Base-by-base conservation (phyloP, 225 moss, liverwort and hornwort genomes). In the Climacium dendroides region DNA sequence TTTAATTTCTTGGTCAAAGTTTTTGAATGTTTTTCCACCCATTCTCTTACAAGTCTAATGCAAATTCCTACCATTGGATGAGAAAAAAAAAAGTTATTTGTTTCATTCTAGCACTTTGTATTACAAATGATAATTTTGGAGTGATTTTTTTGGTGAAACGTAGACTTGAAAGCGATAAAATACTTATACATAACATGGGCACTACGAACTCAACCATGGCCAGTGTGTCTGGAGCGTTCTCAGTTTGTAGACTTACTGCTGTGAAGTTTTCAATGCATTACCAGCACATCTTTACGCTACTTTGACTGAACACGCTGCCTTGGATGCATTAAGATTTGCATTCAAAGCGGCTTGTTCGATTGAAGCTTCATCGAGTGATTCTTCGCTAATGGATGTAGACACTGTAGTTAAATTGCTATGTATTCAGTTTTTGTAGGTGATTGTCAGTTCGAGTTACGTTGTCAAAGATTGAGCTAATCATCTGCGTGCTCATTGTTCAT, bases 1-100 rank as follows among this genome's bases (percentile, higher is more conserved):
- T 45, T 43, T 29, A 29, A 29, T 45, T 29, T 10, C 7, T 47
- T 2, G 2, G 1, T 32, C 19, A 19, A 19, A 30, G 0, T 30
- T 29, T 73, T 73, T 11, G 11, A 73, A 47, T 45, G 18, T 11
- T 17, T 45, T 72, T 29, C 6, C 17, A 72, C 1, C 0, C 17
- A 30, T 47, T 73, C 6, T 19, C 17, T 29, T 17, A 10, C 72
- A 45, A 71, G 28, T 43, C 10, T 17, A 6, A 47, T 72, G 10
- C 0, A 30, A 0, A 4, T 17, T 4, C 6, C 11, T 73, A 29
- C 0, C n/a, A n/a, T 45, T 45, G 29, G 17, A 10, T 43, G 26
- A 16, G 11, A 15, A 15, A 71, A 71, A 25, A 15, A 8, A 45
- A 45, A 15, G 3, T n/a, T 6, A 9, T 41, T 70, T 15, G 39